Evolutionary conservation across 169 alveolate species (phyloP), one percentile per base, ranked within the genome.

Genomic region (Cryptosporidium felis): DNA sequence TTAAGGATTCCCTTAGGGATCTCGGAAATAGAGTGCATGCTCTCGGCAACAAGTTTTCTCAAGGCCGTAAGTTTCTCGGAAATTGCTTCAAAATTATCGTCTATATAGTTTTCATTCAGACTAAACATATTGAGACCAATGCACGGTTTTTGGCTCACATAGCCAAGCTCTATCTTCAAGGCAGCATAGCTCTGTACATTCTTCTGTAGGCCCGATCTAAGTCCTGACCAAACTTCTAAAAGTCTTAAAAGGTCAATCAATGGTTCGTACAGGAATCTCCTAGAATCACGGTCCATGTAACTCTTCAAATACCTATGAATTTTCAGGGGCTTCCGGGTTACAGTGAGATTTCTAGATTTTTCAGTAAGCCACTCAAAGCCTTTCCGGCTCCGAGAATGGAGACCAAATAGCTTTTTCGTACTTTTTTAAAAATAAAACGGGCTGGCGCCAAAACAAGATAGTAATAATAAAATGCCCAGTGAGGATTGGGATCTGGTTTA

Each of bases 181-280:
- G 41, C 45, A 9, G 66, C 28, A 40, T 74, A 49, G 32, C 38
- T 74, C 21, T 74, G 85, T 34, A 74, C 85, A 2, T 26, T 14
- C 6, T 53, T 74, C 42, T 49, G 49, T 36, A 74, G 58, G 8
- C 56, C 67, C 9, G 16, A 12, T 10, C 67, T 49, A 3, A 9
- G n/a, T 23, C 40, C 56, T 12, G 56, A 49, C 85, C 85, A 74
- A 5, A 3, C 32, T 40, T 74, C 85, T 16, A 74, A 23, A 18
- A 74, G 34, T 53, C 85, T 74, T 59, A 74, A 30, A 40, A 74
- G 49, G 26, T 74, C 67, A 34, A 74, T 51, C 3, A 74, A 30
- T 4, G 53, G 67, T 0, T 3, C 40, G 44, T 74, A 74, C 5
- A 53, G 6, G 12, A 28, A 36, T 53, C 10, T 61, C 8, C 80